Conservation (phyloP, 495 filamentous ascomycete species). For the Stereocaulon alpinum region DNA sequence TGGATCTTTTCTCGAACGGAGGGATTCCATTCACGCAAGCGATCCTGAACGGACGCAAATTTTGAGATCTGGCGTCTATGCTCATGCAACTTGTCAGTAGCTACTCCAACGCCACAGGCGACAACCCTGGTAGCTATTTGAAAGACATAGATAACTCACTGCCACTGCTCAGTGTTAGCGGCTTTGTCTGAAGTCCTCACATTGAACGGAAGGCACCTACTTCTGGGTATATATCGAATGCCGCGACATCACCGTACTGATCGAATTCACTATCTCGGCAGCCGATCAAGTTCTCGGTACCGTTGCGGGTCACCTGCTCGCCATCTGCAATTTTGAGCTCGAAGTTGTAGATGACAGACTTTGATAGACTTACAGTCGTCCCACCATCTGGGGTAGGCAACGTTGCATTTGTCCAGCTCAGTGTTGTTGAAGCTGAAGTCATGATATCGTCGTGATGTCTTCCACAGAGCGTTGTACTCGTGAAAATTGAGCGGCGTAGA, state of each 20-base stretch:
- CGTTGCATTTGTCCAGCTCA: conserved; percentile 26
- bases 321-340: conserved; percentile 12
- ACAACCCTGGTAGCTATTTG: background rate
- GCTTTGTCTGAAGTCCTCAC: background rate
- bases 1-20: conserved; percentile 30
- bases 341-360: background rate
- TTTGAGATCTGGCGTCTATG: conserved; percentile 27
- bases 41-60: conserved; percentile 34
- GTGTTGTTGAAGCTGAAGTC: conserved; percentile 31
- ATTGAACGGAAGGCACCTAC: background rate
- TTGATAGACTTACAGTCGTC: conserved; percentile 19
- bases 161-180: conserved; percentile 10
- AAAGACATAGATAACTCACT: background rate
- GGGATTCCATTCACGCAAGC: conserved; percentile 32
- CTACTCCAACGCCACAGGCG: background rate
- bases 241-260: conserved; percentile 35
- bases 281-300: conserved; percentile 26
- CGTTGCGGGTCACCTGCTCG: conserved; percentile 19
- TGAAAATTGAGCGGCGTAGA: conserved; percentile 32
- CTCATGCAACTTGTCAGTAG: background rate
- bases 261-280: conserved; percentile 34
- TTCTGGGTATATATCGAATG: conserved; percentile 34
- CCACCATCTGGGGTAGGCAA: conserved; percentile 31
- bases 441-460: conserved; percentile 31
- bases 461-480: conserved; percentile 38